A percentile compares a stretch with the other conserved stretches of the same genome.
Conservation (phyloP, 371 early-diverging fungal genomes). For the Umbelopsis sp. region DNA sequence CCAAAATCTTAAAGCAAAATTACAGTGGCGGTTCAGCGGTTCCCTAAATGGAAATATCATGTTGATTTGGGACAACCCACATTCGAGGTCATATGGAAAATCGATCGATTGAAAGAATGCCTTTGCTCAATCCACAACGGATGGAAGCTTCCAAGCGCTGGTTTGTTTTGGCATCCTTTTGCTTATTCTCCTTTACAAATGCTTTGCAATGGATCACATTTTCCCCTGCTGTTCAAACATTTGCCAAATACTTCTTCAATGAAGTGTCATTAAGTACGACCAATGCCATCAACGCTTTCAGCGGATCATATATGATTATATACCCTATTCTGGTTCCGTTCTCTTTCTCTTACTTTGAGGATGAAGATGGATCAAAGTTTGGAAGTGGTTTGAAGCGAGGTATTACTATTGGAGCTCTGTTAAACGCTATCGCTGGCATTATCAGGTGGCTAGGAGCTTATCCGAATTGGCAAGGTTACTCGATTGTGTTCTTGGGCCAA, state of each 20-base stretch:
- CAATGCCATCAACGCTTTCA: slow-evolving; percentile 53
- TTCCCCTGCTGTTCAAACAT: slow-evolving; percentile 56
- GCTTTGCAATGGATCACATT: slow-evolving; percentile 53
- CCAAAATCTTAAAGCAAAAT: neutral
- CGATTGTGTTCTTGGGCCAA: slow-evolving; percentile 47
- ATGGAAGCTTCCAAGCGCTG: neutral
- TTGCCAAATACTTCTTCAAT: slow-evolving; percentile 49
- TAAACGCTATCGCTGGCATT: slow-evolving; percentile 44
- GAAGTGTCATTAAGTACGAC: slow-evolving; percentile 27
- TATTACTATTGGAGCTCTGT: slow-evolving; percentile 47
- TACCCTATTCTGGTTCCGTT: slow-evolving; percentile 55
- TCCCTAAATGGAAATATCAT: slow-evolving; percentile 3
- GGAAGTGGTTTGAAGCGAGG: slow-evolving; percentile 50
- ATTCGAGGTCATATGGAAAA: neutral
- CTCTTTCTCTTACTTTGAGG: slow-evolving; percentile 50
- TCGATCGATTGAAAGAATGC: neutral
- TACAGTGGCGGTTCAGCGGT: neutral
- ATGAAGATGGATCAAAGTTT: slow-evolving; percentile 20
- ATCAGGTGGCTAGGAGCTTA: slow-evolving; percentile 50
- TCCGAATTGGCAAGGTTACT: slow-evolving; percentile 39
- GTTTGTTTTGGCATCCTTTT: slow-evolving; percentile 13
- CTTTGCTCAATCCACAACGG: neutral
- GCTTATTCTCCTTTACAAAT: slow-evolving; percentile 10
- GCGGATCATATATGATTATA: slow-evolving; percentile 50
- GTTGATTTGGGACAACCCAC: slow-evolving; percentile 5